Evolutionary conservation across 495 filamentous ascomycete species (phyloP).

Genomic region (Xylaria telfairii): DNA sequence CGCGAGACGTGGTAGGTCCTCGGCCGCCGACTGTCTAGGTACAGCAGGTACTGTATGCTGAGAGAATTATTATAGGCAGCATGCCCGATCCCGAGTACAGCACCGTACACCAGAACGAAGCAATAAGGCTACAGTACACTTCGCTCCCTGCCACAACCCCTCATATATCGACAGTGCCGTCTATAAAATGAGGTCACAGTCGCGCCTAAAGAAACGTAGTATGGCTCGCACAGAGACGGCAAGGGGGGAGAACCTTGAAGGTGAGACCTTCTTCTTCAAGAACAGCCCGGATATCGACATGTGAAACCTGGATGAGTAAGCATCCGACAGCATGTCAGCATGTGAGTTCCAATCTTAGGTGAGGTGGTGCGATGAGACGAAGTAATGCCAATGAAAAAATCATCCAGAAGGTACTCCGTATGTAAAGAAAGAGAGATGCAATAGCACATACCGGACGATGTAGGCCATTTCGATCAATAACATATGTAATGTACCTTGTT

Average conservation of each 20-base stretch:
- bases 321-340: neutral
- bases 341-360: neutral
- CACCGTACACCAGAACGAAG: neutral
- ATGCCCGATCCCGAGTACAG: conserved; percentile 6
- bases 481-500: no score
- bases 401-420: no score
- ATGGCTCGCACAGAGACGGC: neutral
- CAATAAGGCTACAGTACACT: neutral
- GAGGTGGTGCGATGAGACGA: neutral
- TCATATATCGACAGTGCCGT: conserved; percentile 1
- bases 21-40: neutral
- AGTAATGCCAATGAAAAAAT: neutral
- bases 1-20: conserved; percentile 10
- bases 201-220: neutral
- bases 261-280: neutral
- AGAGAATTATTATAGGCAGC: neutral
- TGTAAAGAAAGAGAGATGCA: neutral
- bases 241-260: neutral
- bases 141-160: neutral
- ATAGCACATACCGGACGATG: neutral
- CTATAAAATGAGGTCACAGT: conserved; percentile 6
- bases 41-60: no score
- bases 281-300: neutral
- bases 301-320: conserved; percentile 17
- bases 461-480: neutral